These are phyloP conservation scores for Paraphoma chrysanthemicola DNA, from an alignment of 2,329 filamentous ascomycete genomes.

Conservation along the genomic window DNA sequence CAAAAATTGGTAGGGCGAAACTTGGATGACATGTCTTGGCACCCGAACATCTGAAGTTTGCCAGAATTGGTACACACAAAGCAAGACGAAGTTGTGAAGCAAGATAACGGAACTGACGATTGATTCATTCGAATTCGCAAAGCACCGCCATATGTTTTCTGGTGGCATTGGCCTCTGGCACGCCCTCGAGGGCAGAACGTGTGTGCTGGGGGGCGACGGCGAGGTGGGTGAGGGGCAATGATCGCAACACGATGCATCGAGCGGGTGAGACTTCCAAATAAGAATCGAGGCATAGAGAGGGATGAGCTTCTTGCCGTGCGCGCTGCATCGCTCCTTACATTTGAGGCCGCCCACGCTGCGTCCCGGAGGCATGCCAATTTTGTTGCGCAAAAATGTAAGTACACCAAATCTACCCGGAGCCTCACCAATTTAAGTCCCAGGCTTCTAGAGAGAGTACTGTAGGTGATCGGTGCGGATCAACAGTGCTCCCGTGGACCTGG, in stretches of 20 bases:
- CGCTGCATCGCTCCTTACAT: not conserved
- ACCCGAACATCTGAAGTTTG: not conserved
- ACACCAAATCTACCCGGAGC: not conserved
- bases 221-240: not conserved
- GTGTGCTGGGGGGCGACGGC: not conserved
- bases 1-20: not conserved
- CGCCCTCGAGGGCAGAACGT: no score
- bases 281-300: not conserved
- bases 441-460: not conserved
- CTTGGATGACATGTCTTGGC: not conserved
- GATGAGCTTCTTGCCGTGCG: not conserved
- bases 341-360: slow-evolving; percentile 4
- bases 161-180: no score
- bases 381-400: not conserved
- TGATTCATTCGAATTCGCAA: no score
- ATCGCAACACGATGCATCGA: slow-evolving; percentile 7
- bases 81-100: not conserved
- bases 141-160: no score
- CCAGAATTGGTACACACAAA: not conserved
- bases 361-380: slow-evolving; percentile 11
- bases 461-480: not conserved
- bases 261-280: not conserved
- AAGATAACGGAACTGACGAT: no score
- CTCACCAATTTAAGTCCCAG: not conserved
- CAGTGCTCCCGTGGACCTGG: slow-evolving; percentile 7